These are phyloP conservation scores for Penicillium subrubescens DNA, from an alignment of 495 filamentous ascomycete species.

Conservation along the genomic window DNA sequence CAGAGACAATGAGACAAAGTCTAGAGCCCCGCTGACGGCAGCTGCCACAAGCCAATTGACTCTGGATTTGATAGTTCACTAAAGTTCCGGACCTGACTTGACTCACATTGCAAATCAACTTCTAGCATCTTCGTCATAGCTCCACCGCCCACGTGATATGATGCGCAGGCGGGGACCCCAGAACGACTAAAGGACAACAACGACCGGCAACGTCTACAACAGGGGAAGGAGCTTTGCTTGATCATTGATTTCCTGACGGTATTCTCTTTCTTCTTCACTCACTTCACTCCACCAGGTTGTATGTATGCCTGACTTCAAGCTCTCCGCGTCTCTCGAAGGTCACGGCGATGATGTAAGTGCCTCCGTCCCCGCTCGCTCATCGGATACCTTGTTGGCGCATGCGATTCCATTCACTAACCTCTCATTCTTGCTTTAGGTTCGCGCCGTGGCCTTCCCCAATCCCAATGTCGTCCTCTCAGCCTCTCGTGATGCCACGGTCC, in stretches of 20 bases:
- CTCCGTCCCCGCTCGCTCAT: conserved; percentile 20
- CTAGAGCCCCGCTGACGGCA: not conserved
- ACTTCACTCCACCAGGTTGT: conserved; percentile 17
- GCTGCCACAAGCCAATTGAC: not conserved
- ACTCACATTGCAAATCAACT: conserved; percentile 8
- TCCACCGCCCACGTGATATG: conserved; percentile 42
- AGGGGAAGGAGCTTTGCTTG: conserved; percentile 6
- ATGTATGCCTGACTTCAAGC: conserved; percentile 71
- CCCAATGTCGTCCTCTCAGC: conserved; percentile 76
- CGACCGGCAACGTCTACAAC: not conserved
- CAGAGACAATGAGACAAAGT: not conserved
- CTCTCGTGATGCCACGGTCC: conserved; percentile 88
- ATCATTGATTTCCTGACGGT: conserved; percentile 6
- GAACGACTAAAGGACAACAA: conserved; percentile 34
- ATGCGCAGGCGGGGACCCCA: conserved; percentile 35
- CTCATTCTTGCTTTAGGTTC: conserved; percentile 63
- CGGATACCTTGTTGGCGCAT: conserved; percentile 15
- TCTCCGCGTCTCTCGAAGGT: conserved; percentile 77
- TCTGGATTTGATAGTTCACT: not conserved
- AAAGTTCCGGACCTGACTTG: no score
- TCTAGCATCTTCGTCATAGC: conserved; percentile 34
- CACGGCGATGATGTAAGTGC: conserved; percentile 80
- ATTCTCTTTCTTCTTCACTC: conserved; percentile 2
- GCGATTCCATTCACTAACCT: conserved; percentile 16
- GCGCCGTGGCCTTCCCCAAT: conserved; percentile 78